Evolutionary conservation across 352 stramenopile genomes (phyloP).

Genomic region (Phytophthora litchii): DNA sequence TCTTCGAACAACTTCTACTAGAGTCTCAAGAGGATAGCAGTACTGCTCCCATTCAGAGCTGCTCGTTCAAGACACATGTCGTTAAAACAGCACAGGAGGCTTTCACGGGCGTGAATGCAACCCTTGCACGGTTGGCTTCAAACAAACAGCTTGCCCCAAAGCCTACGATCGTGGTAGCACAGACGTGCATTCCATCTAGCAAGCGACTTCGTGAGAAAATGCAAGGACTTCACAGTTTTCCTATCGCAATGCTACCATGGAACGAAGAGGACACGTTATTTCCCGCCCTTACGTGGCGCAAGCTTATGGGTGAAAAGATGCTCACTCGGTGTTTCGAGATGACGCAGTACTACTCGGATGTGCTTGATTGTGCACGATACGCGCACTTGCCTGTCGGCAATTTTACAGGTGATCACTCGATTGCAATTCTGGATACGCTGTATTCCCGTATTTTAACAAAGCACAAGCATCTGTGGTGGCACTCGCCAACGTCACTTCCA

Average conservation of each 20-base stretch:
- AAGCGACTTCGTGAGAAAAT: slow-evolving; percentile 82
- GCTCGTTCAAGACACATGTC: slow-evolving; percentile 70
- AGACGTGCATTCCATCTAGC: slow-evolving; percentile 65
- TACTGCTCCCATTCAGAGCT: slow-evolving; percentile 45
- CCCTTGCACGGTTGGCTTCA: slow-evolving; percentile 82
- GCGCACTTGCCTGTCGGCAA: slow-evolving; percentile 96
- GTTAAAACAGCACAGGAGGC: slow-evolving; percentile 81
- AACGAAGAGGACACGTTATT: slow-evolving; percentile 82
- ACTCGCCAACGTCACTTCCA: slow-evolving; percentile 85
- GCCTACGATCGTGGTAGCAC: slow-evolving; percentile 90
- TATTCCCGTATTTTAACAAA: slow-evolving; percentile 92
- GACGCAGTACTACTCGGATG: slow-evolving; percentile 90
- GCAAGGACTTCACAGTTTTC: slow-evolving; percentile 92
- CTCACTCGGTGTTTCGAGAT: slow-evolving; percentile 82
- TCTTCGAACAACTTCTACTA: slow-evolving; percentile 57
- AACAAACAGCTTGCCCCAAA: slow-evolving; percentile 75
- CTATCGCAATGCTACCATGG: slow-evolving; percentile 89
- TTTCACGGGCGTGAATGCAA: slow-evolving; percentile 87
- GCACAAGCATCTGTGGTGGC: slow-evolving; percentile 97
- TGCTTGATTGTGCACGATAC: slow-evolving; percentile 85
- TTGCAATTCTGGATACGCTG: slow-evolving; percentile 93
- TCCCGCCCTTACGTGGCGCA: slow-evolving; percentile 95
- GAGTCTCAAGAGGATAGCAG: slow-evolving; percentile 43
- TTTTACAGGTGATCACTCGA: slow-evolving; percentile 90
- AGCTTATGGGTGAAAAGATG: slow-evolving; percentile 78